phyloP scores from a whole-genome alignment of 306 rosid genomes.

The Macrotyloma uniflorum region DNA sequence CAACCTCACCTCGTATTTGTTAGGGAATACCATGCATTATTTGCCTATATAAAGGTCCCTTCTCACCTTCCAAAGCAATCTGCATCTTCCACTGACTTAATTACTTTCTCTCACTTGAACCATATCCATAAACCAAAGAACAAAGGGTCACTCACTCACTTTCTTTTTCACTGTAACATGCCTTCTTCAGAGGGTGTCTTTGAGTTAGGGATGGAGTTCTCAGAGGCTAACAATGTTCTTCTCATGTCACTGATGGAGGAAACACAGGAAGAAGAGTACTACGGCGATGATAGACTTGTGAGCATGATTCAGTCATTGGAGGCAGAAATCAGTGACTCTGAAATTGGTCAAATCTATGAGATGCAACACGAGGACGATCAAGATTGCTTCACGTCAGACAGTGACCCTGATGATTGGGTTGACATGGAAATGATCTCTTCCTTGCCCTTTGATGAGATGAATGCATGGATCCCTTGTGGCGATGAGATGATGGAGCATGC shows the following conservation, averaged over 20 bases:
- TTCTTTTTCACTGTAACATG: not conserved
- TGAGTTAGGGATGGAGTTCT: conserved; percentile 34
- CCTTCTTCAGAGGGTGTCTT: conserved; percentile 37
- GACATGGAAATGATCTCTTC: conserved; percentile 45
- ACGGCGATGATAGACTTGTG: conserved; percentile 52
- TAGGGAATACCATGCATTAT: not conserved
- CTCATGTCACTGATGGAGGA: conserved; percentile 57
- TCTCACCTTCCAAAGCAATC: conserved; percentile 30
- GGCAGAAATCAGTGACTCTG: conserved; percentile 47
- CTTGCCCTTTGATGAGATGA: conserved; percentile 35
- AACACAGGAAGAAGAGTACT: conserved; percentile 46
- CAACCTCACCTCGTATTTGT: not conserved
- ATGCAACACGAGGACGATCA: conserved; percentile 37
- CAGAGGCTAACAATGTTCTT: conserved; percentile 42
- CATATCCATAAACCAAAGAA: not conserved
- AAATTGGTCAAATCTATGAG: not conserved
- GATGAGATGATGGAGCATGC: conserved; percentile 37
- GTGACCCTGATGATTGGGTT: conserved; percentile 36
- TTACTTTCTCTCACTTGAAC: conserved; percentile 12
- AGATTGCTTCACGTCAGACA: conserved; percentile 39
- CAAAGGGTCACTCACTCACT: not conserved
- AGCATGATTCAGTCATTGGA: conserved; percentile 60
- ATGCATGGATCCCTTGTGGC: conserved; percentile 42
- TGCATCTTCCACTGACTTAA: not conserved
- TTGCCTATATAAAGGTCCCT: conserved; percentile 34